A percentile compares a stretch with the other conserved stretches of the same genome.
Conservation (phyloP, 2,329 filamentous ascomycete species). For the Colletotrichum euphorbiae region DNA sequence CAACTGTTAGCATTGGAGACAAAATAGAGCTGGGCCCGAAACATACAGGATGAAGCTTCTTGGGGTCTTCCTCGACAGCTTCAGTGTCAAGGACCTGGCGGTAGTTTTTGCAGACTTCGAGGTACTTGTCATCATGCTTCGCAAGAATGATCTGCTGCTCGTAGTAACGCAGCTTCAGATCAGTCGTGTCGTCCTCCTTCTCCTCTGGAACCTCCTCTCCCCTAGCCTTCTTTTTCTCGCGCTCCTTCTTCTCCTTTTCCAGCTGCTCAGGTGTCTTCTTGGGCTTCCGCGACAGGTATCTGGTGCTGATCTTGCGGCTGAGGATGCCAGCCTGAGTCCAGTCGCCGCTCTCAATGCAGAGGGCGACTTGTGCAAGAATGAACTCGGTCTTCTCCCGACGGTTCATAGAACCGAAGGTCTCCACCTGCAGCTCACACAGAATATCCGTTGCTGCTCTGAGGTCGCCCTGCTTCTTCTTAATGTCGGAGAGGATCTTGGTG, state of each 20-base stretch:
- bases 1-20: neutral
- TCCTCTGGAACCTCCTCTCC: slow-evolving; percentile 83
- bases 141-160: slow-evolving; percentile 96
- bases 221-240: slow-evolving; percentile 85
- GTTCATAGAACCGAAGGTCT: slow-evolving; percentile 99
- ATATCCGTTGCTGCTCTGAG: slow-evolving; percentile 91
- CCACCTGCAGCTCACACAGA: slow-evolving; percentile 96
- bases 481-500: slow-evolving; percentile 93
- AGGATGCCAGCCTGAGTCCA: slow-evolving; percentile 97
- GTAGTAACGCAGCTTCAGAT: slow-evolving; percentile 95
- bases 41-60: slow-evolving; percentile 86
- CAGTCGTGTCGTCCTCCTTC: slow-evolving; percentile 89
- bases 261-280: slow-evolving; percentile 92
- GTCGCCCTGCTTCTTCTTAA: slow-evolving; percentile 96
- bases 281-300: slow-evolving; percentile 88
- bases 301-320: slow-evolving; percentile 95
- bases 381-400: slow-evolving; percentile 98
- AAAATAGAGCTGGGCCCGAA: neutral
- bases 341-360: slow-evolving; percentile 95
- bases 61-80: slow-evolving; percentile 89
- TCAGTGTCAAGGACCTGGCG: slow-evolving; percentile 96
- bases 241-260: slow-evolving; percentile 89
- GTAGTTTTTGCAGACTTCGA: slow-evolving; percentile 98
- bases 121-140: slow-evolving; percentile 97
- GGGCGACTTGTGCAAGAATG: slow-evolving; percentile 91